Conservation (phyloP, 1,284 basidiomycete genomes). For the Erythrobasidium hasegawianum region DNA sequence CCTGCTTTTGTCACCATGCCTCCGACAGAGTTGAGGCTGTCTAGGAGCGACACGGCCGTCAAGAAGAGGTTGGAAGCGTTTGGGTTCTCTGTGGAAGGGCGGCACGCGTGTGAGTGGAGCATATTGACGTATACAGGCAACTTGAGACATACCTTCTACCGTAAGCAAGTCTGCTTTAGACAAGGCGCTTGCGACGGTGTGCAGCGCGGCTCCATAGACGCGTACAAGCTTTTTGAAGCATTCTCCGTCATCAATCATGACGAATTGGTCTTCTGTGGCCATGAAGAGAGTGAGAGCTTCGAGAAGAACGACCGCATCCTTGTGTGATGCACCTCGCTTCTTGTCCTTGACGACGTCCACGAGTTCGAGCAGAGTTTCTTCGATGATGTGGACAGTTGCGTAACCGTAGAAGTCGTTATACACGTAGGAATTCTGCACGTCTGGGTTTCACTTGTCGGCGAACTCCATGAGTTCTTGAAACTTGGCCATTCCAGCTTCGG, state of each 20-base stretch:
- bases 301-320: not conserved
- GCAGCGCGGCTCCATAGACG: not conserved
- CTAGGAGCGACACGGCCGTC: not conserved
- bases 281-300: slow-evolving; percentile 7
- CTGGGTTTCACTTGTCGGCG: slow-evolving; percentile 9
- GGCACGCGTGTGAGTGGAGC: too few relatives aligned
- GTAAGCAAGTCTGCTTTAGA: not conserved
- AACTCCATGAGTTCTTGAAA: not conserved
- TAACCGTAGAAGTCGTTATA: slow-evolving; percentile 4
- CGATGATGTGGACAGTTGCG: not conserved
- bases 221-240: not conserved
- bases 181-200: not conserved
- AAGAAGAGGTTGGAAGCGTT: slow-evolving; percentile 2
- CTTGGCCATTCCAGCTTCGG: not conserved
- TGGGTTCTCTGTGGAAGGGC: not conserved
- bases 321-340: not conserved
- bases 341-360: not conserved
- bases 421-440: not conserved
- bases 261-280: not conserved
- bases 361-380: not conserved
- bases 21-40: not conserved
- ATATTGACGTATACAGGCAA: too few relatives aligned
- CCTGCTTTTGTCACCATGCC: not conserved
- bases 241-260: not conserved
- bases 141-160: not conserved